Evolutionary conservation across 805 yeast genomes (phyloP).

Genomic region (Cyberlindnera japonica): DNA sequence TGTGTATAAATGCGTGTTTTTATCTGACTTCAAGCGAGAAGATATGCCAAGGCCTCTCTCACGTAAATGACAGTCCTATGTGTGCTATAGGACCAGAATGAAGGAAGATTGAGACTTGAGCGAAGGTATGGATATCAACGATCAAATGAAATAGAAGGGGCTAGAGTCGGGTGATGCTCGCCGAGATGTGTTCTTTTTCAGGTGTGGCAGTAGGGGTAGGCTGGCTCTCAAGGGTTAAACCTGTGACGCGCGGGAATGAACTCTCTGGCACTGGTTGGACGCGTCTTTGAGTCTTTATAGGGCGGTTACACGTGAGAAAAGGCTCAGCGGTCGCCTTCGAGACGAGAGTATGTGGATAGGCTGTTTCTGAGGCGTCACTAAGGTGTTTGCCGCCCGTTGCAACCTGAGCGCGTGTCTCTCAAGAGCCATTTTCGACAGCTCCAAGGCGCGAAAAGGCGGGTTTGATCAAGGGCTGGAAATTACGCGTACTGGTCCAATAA

Average conservation of each 20-base stretch:
- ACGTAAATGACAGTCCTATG: too few species aligned
- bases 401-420: not conserved
- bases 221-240: not conserved
- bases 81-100: too few species aligned
- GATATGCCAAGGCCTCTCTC: too few species aligned
- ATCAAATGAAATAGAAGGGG: too few species aligned
- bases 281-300: too few species aligned
- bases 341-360: not conserved
- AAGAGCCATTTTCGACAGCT: not conserved
- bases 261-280: not conserved
- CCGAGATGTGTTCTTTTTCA: too few species aligned
- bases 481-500: slow-evolving; percentile 1
- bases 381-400: not conserved
- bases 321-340: too few species aligned
- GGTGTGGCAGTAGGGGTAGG: not conserved
- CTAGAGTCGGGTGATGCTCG: not conserved
- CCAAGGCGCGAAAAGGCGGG: not conserved
- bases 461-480: not conserved
- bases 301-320: too few species aligned
- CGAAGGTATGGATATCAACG: too few species aligned
- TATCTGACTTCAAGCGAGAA: too few species aligned
- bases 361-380: not conserved
- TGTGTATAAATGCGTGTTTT: too few species aligned
- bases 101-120: too few species aligned
- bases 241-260: not conserved